These are phyloP conservation scores for Cordyceps javanica DNA, from an alignment of 2,329 filamentous ascomycete species.

Conservation along the genomic window DNA sequence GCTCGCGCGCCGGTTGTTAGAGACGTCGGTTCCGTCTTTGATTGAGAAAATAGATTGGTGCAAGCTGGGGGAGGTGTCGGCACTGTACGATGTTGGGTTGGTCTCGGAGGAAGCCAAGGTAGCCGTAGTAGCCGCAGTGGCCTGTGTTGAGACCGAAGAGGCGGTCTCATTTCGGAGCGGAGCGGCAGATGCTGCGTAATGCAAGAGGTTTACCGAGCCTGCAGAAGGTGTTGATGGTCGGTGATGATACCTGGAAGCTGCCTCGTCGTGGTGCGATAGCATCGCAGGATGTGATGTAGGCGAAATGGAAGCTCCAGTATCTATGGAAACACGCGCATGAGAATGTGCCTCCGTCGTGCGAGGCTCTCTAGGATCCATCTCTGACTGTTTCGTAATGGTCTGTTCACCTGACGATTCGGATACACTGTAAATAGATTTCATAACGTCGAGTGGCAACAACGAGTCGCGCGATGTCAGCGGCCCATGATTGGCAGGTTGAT, in stretches of 20 bases:
- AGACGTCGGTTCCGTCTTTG: constrained; percentile 49
- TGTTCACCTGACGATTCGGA: not conserved
- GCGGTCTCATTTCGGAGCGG: constrained; percentile 39
- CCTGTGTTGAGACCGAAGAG: constrained; percentile 48
- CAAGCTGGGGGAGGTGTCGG: constrained; percentile 44
- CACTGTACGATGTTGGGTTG: constrained; percentile 19
- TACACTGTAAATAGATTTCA: constrained; percentile 9
- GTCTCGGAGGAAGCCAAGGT: constrained; percentile 31
- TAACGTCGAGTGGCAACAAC: constrained; percentile 8
- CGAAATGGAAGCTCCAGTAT: constrained; percentile 5
- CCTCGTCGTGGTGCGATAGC: constrained; percentile 7
- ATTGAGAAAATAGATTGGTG: constrained; percentile 49
- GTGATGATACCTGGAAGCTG: constrained; percentile 3
- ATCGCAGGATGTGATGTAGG: constrained; percentile 12
- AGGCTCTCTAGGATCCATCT: not conserved
- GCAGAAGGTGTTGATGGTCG: constrained; percentile 17
- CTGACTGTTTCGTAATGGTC: not conserved
- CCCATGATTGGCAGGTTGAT: constrained; percentile 10
- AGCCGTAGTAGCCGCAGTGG: constrained; percentile 29
- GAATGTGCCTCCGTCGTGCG: constrained; percentile 1
- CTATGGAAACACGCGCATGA: constrained; percentile 1
- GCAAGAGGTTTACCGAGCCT: constrained; percentile 25
- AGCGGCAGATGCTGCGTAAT: constrained; percentile 17
- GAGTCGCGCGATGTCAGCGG: constrained; percentile 7
- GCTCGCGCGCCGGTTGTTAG: constrained; percentile 47